Evolutionary conservation across 1,284 basidiomycete genomes (phyloP), one percentile per base, ranked within the genome.

Genomic region (Boletus semigastroideus): DNA sequence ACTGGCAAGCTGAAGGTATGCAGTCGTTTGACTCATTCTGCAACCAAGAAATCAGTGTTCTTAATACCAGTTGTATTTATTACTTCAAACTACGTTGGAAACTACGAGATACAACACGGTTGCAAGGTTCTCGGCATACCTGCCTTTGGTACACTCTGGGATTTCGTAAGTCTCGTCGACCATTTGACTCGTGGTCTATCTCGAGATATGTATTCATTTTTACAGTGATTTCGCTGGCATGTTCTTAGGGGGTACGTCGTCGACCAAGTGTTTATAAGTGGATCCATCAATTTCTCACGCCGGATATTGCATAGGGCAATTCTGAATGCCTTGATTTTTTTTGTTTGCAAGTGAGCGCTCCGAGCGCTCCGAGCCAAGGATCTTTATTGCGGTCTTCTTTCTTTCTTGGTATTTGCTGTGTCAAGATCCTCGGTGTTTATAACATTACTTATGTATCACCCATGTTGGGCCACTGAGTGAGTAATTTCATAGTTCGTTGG

Each of bases 81-180:
- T 66, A 89, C 86, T 16, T 88, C 86, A 17, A 89, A 89, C 67
- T 84, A 79, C 60, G 74, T 79, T 31, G 87, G 87, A 37, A 88
- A 89, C 67, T 72, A 77, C 8, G 86, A 88, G 66, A 84, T 89
- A 58, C 87, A 86, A 78, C 72, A 84, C 67, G 86, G 87, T n/a
- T 89, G 87, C 72, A 87, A 86, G 65, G 78, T 83, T 61, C 78
- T 78, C 49, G 83, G 82, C 25, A 87, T 87, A 63, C 85, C 83
- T 42, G 79, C 80, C 48, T 87, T 88, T 60, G 86, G 84, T 49
- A 86, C 84, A 19, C 73, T 86, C 40, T 87, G 84, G 84, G 83
- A 86, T 66, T 87, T 86, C 72, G 80, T 82, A 62, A 68, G 80
- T 78, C 48, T 42, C 27, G 37, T 60, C 44, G 55, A 59, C 55